Percentiles rank a stretch among this genome's conserved stretches.
phyloP scores from a whole-genome alignment of 2,329 filamentous ascomycete genomes.

The Aureobasidium mangrovei region DNA sequence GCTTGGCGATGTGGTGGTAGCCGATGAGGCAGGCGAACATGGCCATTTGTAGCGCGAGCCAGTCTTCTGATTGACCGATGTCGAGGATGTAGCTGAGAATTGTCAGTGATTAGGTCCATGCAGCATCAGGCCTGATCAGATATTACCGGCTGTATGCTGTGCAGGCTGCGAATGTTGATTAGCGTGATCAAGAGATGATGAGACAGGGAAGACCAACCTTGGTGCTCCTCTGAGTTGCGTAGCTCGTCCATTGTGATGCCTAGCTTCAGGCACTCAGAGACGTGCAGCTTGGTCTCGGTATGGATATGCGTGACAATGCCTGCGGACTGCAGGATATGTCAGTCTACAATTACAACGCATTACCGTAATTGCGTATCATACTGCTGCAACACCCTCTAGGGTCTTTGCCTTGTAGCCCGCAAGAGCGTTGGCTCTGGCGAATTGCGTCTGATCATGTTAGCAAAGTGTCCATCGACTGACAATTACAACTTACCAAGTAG shows the following conservation, averaged over 20 bases:
- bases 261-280: conserved; percentile 73
- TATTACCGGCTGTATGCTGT: conserved; percentile 58
- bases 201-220: conserved; percentile 42
- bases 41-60: conserved; percentile 75
- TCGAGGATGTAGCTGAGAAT: conserved; percentile 69
- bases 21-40: conserved; percentile 84
- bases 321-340: conserved; percentile 42
- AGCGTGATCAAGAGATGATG: not conserved
- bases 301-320: conserved; percentile 68
- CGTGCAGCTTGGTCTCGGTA: conserved; percentile 70
- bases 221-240: conserved; percentile 61
- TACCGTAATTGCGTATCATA: conserved; percentile 31
- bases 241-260: conserved; percentile 68
- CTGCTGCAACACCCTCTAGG: conserved; percentile 62
- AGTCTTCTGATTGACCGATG: conserved; percentile 78
- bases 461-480: not conserved
- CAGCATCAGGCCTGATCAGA: not conserved
- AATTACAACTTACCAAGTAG: conserved; percentile 55
- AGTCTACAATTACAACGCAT: conserved; percentile 3
- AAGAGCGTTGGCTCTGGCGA: conserved; percentile 76
- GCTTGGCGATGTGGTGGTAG: conserved; percentile 69
- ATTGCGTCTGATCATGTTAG: conserved; percentile 55
- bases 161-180: conserved; percentile 44
- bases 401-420: conserved; percentile 75
- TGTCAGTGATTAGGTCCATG: not conserved